phyloP scores from a whole-genome alignment of 2,329 filamentous ascomycete genomes.

The Tympanopsis confertula region DNA sequence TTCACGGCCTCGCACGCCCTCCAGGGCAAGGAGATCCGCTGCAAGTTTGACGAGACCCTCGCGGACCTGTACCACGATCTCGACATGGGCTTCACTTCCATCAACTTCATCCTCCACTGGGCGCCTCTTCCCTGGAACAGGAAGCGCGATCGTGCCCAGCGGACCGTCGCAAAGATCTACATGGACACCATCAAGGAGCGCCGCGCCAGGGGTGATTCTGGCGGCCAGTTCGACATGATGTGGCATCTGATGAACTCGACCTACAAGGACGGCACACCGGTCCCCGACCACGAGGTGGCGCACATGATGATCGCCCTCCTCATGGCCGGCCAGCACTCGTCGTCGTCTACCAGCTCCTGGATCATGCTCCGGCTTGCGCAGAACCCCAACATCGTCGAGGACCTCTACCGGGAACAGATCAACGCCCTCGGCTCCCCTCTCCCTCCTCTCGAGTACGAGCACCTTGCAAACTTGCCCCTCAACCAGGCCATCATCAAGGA shows the following conservation, averaged over 20 bases:
- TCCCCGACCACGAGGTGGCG: constrained; percentile 77
- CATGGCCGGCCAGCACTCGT: constrained; percentile 86
- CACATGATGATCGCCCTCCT: constrained; percentile 91
- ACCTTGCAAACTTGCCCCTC: constrained; percentile 68
- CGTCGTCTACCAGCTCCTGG: constrained; percentile 74
- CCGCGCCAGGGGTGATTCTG: constrained; percentile 35
- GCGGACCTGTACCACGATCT: constrained; percentile 78
- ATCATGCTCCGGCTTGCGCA: constrained; percentile 72
- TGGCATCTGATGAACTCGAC: constrained; percentile 77
- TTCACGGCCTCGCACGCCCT: constrained; percentile 83
- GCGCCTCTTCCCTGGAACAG: constrained; percentile 80
- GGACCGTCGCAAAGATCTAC: constrained; percentile 72
- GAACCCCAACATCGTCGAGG: constrained; percentile 66
- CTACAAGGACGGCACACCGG: constrained; percentile 70
- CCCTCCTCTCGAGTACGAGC: constrained; percentile 64
- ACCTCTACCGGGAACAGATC: constrained; percentile 74
- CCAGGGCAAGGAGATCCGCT: constrained; percentile 73
- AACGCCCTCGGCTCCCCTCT: constrained; percentile 62
- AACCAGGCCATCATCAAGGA: constrained; percentile 82
- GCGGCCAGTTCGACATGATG: constrained; percentile 66
- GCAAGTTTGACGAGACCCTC: constrained; percentile 68
- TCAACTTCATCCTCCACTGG: constrained; percentile 88
- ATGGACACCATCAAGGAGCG: constrained; percentile 70
- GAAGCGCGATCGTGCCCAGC: constrained; percentile 67
- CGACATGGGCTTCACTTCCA: constrained; percentile 77